Evolutionary conservation across 257 asterid genomes (phyloP).

Genomic region (Prunella vulgaris): DNA sequence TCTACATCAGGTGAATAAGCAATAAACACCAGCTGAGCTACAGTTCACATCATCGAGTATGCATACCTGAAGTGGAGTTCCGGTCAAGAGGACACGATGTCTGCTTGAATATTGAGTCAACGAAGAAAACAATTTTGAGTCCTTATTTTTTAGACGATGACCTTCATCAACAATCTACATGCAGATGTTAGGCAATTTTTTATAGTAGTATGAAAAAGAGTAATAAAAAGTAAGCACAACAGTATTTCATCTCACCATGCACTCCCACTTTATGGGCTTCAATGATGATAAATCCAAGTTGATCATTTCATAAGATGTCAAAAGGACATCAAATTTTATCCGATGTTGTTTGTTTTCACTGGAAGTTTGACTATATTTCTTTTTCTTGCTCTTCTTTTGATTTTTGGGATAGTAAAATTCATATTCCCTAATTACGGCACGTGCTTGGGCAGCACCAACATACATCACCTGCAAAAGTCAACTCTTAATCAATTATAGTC

Average conservation of each 20-base stretch:
- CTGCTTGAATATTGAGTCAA: slow-evolving; percentile 75
- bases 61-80: slow-evolving; percentile 97
- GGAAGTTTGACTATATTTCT: slow-evolving; percentile 62
- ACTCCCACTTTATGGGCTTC: slow-evolving; percentile 93
- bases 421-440: slow-evolving; percentile 69
- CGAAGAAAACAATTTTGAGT: slow-evolving; percentile 80
- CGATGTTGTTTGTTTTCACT: slow-evolving; percentile 82
- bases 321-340: slow-evolving; percentile 93
- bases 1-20: slow-evolving; percentile 15
- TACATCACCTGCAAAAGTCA: slow-evolving; percentile 81
- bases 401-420: slow-evolving; percentile 86
- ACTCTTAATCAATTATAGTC: slow-evolving; percentile 24
- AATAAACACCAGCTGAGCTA: slow-evolving; percentile 10
- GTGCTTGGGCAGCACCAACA: slow-evolving; percentile 81
- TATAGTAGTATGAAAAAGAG: slow-evolving; percentile 18
- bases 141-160: slow-evolving; percentile 96
- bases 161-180: slow-evolving; percentile 98
- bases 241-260: slow-evolving; percentile 62
- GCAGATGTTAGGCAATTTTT: slow-evolving; percentile 20
- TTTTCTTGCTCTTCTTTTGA: slow-evolving; percentile 75
- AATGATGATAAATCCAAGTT: slow-evolving; percentile 72
- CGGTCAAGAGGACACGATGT: slow-evolving; percentile 93
- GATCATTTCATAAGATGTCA: slow-evolving; percentile 97
- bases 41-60: slow-evolving; percentile 5
- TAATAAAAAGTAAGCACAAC: slow-evolving; percentile 13